Evolutionary conservation across 2,329 filamentous ascomycete genomes (phyloP), one percentile per base, ranked within the genome.

Genomic region (Colletotrichum abscissum): DNA sequence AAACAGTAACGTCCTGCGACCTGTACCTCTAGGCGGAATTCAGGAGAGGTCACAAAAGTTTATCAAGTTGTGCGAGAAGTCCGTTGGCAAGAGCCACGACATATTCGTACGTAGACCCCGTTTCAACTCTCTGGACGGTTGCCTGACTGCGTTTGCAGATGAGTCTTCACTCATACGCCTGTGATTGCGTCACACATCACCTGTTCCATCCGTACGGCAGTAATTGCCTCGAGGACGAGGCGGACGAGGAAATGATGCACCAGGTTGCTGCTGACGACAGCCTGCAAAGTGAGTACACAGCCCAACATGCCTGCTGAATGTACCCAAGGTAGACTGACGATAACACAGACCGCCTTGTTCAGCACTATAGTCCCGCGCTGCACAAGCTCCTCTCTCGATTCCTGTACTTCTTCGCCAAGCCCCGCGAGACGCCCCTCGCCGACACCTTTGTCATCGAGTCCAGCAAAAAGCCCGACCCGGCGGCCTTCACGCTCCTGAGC

Each of bases 241-340:
- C 86, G n/a, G 90, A 93, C 68, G 88, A 90, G 74, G 85, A 88
- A 16, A 88, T 94, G 80, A 93, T 94, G 92, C 87, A 90, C 69
- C 90, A 94, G 77, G 86, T 93, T 3, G 90, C 91, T 0, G 91
- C 91, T 72, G 91, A 93, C 73, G 87, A 92, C 76, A 93, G 91
- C 77, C 82, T 93, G 9, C 89, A 92, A 78, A 91, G 91, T 92
- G 77, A 77, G 88, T 82, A 3, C 9, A 30, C 33, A 42, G 38
- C 11, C 11, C 54, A 30, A 56, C 30, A 24, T 22, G 4, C 14
- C 30, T 28, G 14, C 5, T 22, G n/a, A 22, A 22, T n/a, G 63
- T 22, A 2, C 16, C 6, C 7, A 6, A 49, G 28, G 30, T 35
- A 26, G 46, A 26, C 60, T 63, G 52, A 63, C 35, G 5, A 33